Base-by-base conservation (phyloP, 805 yeast species). In the Ogataea saltuana region DNA sequence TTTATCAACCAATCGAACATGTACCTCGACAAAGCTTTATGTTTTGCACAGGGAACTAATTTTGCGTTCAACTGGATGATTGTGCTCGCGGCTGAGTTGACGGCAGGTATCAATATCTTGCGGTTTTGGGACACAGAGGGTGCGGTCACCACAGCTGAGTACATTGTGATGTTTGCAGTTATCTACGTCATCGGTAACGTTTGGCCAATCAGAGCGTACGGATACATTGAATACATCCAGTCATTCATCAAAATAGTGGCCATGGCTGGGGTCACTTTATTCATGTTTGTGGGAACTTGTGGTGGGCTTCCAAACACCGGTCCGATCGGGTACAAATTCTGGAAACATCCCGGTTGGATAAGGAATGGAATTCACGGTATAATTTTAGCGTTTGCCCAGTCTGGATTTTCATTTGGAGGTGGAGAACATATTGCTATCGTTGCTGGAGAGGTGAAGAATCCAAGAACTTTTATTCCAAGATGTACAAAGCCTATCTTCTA, bases 51-150 rank as follows among this genome's bases (percentile, higher is more conserved):
- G 29, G 78, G 82, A 16, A 76, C 84, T 78, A 76, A 75, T 53
- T 81, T 80, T 56, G 77, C 79, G 60, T 64, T 81, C 36, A 82
- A 80, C 60, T 81, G 85, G 83, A 61, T 78, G 51, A 69, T 76
- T 33, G 83, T 79, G 43, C 70, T 81, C 41, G 80, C 85, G 2
- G 69, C 81, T 36, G 87, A 81, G 56, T 68, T 81, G 56, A 84
- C 81, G 21, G 79, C 85, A 18, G 84, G 84, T 15, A 68, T 81
- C 31, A 73, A 79, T 69, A 80, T 85, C 20, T 71, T 81, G 44
- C 65, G 73, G 49, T 81, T 67, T 60, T 81, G 88, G 88, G 68
- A 68, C 11, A 65, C 70, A 3, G 48, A 61, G n/a, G 40, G 29
- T 7, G 33, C 26, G 4, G 68, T 80, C 37, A 73, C 79, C 53